Conservation (phyloP, 176 grass and related monocot genomes). For the Metroxylon sagu region DNA sequence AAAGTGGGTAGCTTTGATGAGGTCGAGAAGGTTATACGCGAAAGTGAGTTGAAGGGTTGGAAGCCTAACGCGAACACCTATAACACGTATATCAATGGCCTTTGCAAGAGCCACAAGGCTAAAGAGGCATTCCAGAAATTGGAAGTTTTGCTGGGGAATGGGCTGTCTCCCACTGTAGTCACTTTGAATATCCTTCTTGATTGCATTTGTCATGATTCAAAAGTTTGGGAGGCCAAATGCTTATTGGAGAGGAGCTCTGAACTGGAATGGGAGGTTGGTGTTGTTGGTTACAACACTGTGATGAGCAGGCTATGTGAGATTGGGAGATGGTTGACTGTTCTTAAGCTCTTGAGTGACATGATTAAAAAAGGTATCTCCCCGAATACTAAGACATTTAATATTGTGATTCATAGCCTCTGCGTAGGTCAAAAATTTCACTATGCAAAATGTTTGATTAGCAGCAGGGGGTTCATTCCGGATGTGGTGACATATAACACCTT, state of each 20-base stretch:
- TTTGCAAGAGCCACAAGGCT: slow-evolving; percentile 45
- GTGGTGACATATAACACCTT: slow-evolving; percentile 84
- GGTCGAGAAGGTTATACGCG: slow-evolving; percentile 34
- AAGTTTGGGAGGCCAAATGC: slow-evolving; percentile 39
- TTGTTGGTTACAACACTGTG: slow-evolving; percentile 64
- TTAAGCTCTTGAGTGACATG: slow-evolving; percentile 59
- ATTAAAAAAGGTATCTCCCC: slow-evolving; percentile 58
- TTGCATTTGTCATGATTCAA: slow-evolving; percentile 45
- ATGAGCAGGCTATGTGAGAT: slow-evolving; percentile 52
- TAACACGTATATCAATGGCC: slow-evolving; percentile 73
- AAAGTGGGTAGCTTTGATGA: slow-evolving; percentile 41
- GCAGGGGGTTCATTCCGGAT: slow-evolving; percentile 42
- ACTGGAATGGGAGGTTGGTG: slow-evolving; percentile 31
- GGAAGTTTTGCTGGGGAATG: slow-evolving; percentile 48
- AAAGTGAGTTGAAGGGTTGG: slow-evolving; percentile 38
- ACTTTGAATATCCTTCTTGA: slow-evolving; percentile 71
- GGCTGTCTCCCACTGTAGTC: slow-evolving; percentile 42
- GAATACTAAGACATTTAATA: slow-evolving; percentile 55
- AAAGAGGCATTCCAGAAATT: slow-evolving; percentile 45
- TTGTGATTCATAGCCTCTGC: slow-evolving; percentile 72
- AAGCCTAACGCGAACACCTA: slow-evolving; percentile 54
- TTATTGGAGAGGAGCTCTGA: slow-evolving; percentile 38
- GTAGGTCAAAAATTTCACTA: slow-evolving; percentile 22
- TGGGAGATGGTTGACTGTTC: slow-evolving; percentile 35
- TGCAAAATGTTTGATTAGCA: slow-evolving; percentile 32